Evolutionary conservation across 2,329 filamentous ascomycete species (phyloP).

Genomic region (Penicillium polonicum): DNA sequence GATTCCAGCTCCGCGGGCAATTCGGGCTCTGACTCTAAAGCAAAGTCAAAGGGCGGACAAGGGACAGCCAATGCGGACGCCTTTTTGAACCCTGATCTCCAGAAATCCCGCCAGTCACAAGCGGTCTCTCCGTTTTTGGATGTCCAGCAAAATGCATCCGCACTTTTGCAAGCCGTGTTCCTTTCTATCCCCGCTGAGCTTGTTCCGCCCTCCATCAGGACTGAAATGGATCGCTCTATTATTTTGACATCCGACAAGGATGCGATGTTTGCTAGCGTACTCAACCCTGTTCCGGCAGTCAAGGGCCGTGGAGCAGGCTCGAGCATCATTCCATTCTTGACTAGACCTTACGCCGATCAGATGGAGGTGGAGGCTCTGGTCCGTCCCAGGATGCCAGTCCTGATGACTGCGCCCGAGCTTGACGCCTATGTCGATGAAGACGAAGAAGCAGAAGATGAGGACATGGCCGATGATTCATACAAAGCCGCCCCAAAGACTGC

Average conservation of each 20-base stretch:
- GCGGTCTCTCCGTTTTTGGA: slow-evolving; percentile 29
- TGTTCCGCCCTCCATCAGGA: slow-evolving; percentile 69
- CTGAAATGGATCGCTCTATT: slow-evolving; percentile 76
- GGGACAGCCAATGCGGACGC: slow-evolving; percentile 63
- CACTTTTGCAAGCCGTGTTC: slow-evolving; percentile 64
- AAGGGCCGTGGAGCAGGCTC: slow-evolving; percentile 62
- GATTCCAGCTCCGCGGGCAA: slow-evolving; percentile 32
- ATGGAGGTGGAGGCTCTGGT: slow-evolving; percentile 69
- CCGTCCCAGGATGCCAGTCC: slow-evolving; percentile 52
- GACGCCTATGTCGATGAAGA: slow-evolving; percentile 29
- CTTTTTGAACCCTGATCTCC: slow-evolving; percentile 57
- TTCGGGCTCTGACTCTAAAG: slow-evolving; percentile 43
- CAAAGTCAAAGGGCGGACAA: slow-evolving; percentile 38
- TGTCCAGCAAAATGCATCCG: slow-evolving; percentile 57
- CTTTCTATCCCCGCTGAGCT: slow-evolving; percentile 63
- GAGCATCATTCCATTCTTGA: slow-evolving; percentile 78
- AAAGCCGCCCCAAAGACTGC: slow-evolving; percentile 17
- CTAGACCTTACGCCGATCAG: slow-evolving; percentile 62
- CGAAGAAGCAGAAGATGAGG: slow-evolving; percentile 34
- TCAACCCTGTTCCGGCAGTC: slow-evolving; percentile 70
- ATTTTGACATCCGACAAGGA: slow-evolving; percentile 68
- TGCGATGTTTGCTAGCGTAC: slow-evolving; percentile 76
- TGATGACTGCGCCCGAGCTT: slow-evolving; percentile 33
- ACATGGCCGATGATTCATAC: slow-evolving; percentile 15
- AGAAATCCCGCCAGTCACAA: slow-evolving; percentile 26